Evolutionary conservation across 1,284 basidiomycete genomes (phyloP).

Genomic region (Pterulicium gracile): DNA sequence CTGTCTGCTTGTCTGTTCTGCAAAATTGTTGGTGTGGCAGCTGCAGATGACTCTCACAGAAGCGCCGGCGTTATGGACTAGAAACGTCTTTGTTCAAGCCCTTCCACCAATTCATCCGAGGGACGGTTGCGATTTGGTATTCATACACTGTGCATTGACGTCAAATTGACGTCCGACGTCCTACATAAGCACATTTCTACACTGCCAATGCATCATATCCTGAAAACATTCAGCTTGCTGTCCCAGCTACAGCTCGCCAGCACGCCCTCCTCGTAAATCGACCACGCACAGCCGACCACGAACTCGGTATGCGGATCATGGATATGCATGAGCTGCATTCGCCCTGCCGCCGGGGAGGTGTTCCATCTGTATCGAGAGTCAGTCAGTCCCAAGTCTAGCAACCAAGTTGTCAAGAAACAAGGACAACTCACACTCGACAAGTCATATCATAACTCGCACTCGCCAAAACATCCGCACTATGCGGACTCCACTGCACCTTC

Average conservation of each 20-base stretch:
- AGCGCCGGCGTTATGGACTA: no score
- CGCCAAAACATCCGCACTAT: conserved; percentile 67
- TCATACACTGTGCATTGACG: no score
- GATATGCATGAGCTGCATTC: conserved; percentile 50
- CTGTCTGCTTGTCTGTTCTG: no score
- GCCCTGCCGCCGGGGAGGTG: conserved; percentile 39
- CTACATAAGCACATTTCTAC: no score
- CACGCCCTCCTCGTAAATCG: conserved; percentile 75
- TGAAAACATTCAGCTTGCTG: conserved; percentile 70
- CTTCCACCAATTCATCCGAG: no score
- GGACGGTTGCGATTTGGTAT: no score
- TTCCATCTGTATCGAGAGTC: conserved; percentile 41
- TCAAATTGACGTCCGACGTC: no score
- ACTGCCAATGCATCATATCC: conserved; percentile 27
- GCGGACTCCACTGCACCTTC: conserved; percentile 74
- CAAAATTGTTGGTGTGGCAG: no score
- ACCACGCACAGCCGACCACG: conserved; percentile 87
- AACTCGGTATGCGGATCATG: conserved; percentile 92
- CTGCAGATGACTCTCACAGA: no score
- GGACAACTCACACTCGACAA: conserved; percentile 67
- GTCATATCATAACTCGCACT: conserved; percentile 96
- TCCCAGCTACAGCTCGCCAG: conserved; percentile 91
- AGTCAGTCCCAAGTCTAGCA: conserved; percentile 4
- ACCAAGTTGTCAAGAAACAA: conserved; percentile 7
- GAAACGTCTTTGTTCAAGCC: no score